Percentiles rank a stretch among this genome's conserved stretches.
Conservation (phyloP, 108 stramenopile genomes). For the Pseudonitzschia delicatissima region DNA sequence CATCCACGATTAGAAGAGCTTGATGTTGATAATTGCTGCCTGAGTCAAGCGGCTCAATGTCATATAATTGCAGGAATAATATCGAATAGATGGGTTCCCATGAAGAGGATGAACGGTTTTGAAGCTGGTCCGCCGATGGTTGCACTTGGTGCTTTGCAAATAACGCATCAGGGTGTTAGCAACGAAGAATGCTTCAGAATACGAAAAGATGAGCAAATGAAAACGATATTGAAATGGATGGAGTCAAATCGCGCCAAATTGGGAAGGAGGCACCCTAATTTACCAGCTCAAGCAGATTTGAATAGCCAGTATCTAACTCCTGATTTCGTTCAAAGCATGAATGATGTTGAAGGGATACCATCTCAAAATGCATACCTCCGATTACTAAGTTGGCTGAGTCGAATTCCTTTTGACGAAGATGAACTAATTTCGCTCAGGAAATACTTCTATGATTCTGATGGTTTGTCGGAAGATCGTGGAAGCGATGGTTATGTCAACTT, state of each 20-base stretch:
- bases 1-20: conserved; percentile 80
- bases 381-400: conserved; percentile 80
- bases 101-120: conserved; percentile 80
- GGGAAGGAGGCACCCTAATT: conserved; percentile 16
- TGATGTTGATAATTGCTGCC: conserved; percentile 83
- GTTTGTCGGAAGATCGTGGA: conserved; percentile 58
- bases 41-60: conserved; percentile 86
- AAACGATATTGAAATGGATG: conserved; percentile 81
- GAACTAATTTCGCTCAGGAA: conserved; percentile 75
- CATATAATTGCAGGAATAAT: conserved; percentile 85
- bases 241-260: conserved; percentile 60
- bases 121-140: conserved; percentile 84
- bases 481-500: conserved; percentile 73
- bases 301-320: conserved; percentile 53
- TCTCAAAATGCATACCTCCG: conserved; percentile 83
- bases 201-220: conserved; percentile 85
- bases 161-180: conserved; percentile 60
- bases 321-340: conserved; percentile 55
- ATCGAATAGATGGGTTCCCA: conserved; percentile 87
- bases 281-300: conserved; percentile 16
- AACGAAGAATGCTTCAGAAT: conserved; percentile 87
- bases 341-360: conserved; percentile 64
- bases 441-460: conserved; percentile 79
- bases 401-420: conserved; percentile 88
- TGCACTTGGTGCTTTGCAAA: conserved; percentile 72